phyloP scores from a whole-genome alignment of 2,329 filamentous ascomycete genomes.

The Fusarium dimerum region DNA sequence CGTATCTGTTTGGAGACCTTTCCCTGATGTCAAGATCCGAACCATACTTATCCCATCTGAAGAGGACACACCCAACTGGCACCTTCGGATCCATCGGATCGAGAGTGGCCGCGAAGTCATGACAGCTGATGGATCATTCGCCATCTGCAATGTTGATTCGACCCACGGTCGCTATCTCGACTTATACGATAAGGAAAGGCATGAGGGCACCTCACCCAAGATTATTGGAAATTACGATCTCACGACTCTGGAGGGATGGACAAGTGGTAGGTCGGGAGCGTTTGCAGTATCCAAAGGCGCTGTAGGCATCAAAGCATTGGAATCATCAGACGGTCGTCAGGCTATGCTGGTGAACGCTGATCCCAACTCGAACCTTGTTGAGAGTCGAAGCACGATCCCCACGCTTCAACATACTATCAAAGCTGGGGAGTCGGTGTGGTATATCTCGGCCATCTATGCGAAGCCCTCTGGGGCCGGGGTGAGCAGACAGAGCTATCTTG shows the following conservation, averaged over 20 bases:
- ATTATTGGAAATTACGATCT: slow-evolving; percentile 64
- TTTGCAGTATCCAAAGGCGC: slow-evolving; percentile 59
- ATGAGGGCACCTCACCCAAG: slow-evolving; percentile 54
- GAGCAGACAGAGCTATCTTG: slow-evolving; percentile 53
- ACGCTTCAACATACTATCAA: slow-evolving; percentile 64
- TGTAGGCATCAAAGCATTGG: slow-evolving; percentile 59
- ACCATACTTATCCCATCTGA: slow-evolving; percentile 67
- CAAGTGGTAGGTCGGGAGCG: slow-evolving; percentile 50
- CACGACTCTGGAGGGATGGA: slow-evolving; percentile 54
- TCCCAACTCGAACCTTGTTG: slow-evolving; percentile 76
- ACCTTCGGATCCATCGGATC: slow-evolving; percentile 65
- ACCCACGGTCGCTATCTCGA: slow-evolving; percentile 52
- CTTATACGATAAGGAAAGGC: slow-evolving; percentile 44
- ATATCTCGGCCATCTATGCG: slow-evolving; percentile 71
- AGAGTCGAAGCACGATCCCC: slow-evolving; percentile 71
- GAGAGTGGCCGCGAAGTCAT: slow-evolving; percentile 61
- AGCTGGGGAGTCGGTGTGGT: slow-evolving; percentile 62
- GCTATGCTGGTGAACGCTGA: slow-evolving; percentile 74
- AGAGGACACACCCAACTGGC: slow-evolving; percentile 64
- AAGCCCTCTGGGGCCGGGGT: slow-evolving; percentile 59
- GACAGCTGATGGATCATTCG: slow-evolving; percentile 75
- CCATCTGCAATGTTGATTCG: slow-evolving; percentile 59
- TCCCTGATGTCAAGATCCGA: slow-evolving; percentile 64
- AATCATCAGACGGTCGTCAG: slow-evolving; percentile 47
- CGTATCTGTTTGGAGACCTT: slow-evolving; percentile 71